Base-by-base conservation (phyloP, 1,139 yeast species). In the Yamadazyma kanchanaburiensis region DNA sequence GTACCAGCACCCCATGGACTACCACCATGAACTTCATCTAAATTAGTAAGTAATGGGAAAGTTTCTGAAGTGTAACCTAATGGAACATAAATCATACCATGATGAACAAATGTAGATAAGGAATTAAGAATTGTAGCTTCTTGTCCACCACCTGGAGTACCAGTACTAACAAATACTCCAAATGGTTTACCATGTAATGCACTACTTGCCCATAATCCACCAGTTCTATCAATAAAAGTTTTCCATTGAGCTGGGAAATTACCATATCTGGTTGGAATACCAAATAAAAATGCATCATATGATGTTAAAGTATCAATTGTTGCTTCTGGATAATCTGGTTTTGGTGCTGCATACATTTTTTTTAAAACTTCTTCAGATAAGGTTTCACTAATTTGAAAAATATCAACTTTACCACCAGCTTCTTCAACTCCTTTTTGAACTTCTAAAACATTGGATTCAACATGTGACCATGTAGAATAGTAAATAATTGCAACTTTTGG, bases 1-100 rank as follows among this genome's bases (percentile, higher is more conserved):
- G 87, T 65, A 51, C 94, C 94, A 30, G 95, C 87, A 62, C 95
- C 95, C 88, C 91, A 85, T 35, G 95, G 76, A 33, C 91, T 79
- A 43, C 83, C 83, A 54, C 94, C 95, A 55, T 82, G 94, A 35
- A 77, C 74, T 64, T 83, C 88, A 12, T 67, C 70, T 37, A 84
- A 56, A 60, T 72, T 71, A 37, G 84, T 58, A 42, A 80, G 57
- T 45, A 72, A 71, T 27, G 72, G 70, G 60, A 79, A 79, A 24
- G 73, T 69, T 46, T 73, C 60, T 46, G 76, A 78, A n/a, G n/a
- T n/a, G 68, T 78, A 84, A 52, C 95, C 95, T 46, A 85, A 71
- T 51, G 95, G 95, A 34, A 85, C 80, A 55, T 53, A 85, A 45
- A 80, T 74, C 55, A 84, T 70, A 53, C 94, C 94, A 48, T 85